phyloP scores from a whole-genome alignment of 2,329 filamentous ascomycete species.

The Calonectria pteridis region DNA sequence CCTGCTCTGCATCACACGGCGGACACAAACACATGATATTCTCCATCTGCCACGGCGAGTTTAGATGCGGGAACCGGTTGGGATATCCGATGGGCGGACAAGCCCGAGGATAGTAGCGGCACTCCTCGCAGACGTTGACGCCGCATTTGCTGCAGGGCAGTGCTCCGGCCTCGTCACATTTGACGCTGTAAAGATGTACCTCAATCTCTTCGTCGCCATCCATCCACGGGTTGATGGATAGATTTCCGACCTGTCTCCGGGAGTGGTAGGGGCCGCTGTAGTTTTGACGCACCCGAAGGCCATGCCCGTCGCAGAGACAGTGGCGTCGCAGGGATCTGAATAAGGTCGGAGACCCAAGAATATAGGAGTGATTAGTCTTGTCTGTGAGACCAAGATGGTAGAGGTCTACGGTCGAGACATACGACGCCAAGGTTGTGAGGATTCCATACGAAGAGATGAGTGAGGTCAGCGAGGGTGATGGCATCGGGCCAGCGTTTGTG shows the following conservation, averaged over 20 bases:
- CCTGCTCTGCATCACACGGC: constrained; percentile 8
- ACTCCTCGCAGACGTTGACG: constrained; percentile 39
- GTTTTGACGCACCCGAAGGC: constrained; percentile 22
- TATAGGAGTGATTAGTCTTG: not conserved
- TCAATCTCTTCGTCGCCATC: constrained; percentile 21
- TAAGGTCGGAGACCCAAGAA: not conserved
- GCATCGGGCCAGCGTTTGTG: too few species aligned
- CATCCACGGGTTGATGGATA: not conserved
- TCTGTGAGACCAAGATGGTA: constrained; percentile 27
- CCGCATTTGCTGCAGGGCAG: constrained; percentile 32
- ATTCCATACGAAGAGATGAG: constrained; percentile 36
- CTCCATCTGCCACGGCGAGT: not conserved
- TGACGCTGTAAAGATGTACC: constrained; percentile 23
- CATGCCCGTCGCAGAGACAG: constrained; percentile 33
- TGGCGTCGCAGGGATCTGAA: constrained; percentile 24
- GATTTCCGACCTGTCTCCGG: not conserved
- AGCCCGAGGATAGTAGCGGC: constrained; percentile 29
- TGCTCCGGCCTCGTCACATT: constrained; percentile 28
- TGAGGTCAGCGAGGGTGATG: not conserved
- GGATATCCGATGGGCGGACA: not conserved
- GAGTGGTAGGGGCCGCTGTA: constrained; percentile 12
- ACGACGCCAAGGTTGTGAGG: constrained; percentile 26
- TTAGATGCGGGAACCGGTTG: constrained; percentile 26
- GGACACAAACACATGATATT: constrained; percentile 32
- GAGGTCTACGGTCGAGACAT: constrained; percentile 33